phyloP scores from a whole-genome alignment of 768 basidiomycete species.

The Pholiota conissans region DNA sequence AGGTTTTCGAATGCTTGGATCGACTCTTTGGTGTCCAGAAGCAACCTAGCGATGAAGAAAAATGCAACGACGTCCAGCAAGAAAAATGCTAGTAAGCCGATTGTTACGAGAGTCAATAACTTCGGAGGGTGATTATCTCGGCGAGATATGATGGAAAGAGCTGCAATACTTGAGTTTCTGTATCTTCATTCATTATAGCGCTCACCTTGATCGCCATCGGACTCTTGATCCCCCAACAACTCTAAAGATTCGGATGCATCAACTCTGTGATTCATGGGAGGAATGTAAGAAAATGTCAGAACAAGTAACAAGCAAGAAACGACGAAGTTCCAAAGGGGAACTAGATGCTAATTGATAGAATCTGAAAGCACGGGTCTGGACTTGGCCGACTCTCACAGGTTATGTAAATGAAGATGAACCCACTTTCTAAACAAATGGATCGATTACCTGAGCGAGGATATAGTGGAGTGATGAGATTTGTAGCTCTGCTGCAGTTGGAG shows the following conservation, averaged over 20 bases:
- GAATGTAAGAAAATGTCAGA: not conserved
- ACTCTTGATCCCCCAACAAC: conserved; percentile 14
- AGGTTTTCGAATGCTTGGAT: conserved; percentile 12
- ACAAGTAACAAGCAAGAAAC: not conserved
- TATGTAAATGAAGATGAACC: not conserved
- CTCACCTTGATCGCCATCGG: conserved; percentile 7
- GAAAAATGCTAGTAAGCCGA: conserved; percentile 19
- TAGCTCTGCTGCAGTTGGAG: no score
- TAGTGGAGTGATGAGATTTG: not conserved
- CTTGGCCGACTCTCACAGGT: no score
- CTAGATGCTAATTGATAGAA: no score
- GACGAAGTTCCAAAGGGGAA: no score
- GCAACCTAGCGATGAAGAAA: conserved; percentile 15
- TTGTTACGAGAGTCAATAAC: conserved; percentile 4
- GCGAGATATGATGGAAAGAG: not conserved
- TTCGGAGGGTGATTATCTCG: not conserved
- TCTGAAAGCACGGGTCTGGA: no score
- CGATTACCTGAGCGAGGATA: not conserved
- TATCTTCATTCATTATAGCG: no score
- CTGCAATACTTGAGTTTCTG: not conserved
- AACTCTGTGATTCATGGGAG: conserved; percentile 5
- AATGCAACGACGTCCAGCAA: conserved; percentile 24
- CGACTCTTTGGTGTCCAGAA: conserved; percentile 10
- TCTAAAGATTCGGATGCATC: conserved; percentile 16
- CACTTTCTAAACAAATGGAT: not conserved